Base-by-base conservation (phyloP, 176 grass and related monocot species). In the Eleusine coracana region DNA sequence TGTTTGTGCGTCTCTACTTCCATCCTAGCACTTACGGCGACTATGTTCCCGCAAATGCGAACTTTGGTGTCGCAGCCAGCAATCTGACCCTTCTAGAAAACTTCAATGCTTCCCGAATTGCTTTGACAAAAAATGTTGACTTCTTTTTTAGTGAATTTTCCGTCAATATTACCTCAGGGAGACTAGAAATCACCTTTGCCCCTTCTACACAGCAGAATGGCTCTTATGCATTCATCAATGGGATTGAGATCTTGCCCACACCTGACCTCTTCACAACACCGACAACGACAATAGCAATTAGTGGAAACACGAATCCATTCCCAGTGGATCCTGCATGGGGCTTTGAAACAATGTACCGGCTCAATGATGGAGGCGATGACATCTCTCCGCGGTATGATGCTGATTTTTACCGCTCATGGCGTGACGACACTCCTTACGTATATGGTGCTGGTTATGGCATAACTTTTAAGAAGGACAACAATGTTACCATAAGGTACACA, bases 1-100 rank as follows among this genome's bases (percentile, higher is more conserved):
- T 94, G 72, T 97, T 92, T 27, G 0, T 97, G 14, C 92, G 92
- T 46, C 94, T 97, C 68, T 87, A 97, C 79, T 97, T 97, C 49
- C 90, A 92, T 63, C 85, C 91, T 5, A 9, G 5, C 17, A 48
- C 13, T 56, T 89, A 97, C 41, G 83, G 63, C 15, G 77, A 7
- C 39, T 67, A 73, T 15, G 16, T 71, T 17, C 25, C 62, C 36
- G 1, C 85, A 3, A 23, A 90, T 62, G 83, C 80, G 3, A 85
- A 31, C 77, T 97, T 97, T 54, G 21, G 71, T 67, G 91, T 92
- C 80, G 31, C 85, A 10, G 56, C 83, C 0, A 16, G 7, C 4
- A 12, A 71, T 27, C 72, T 82, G 12, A 76, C 50, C 79, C 89
- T 97, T 21, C 44, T 97, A 2, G 58, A 82, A 0, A 80, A 90